Conservation (phyloP, 495 filamentous ascomycete species). For the Annulohypoxylon maeteangense region DNA sequence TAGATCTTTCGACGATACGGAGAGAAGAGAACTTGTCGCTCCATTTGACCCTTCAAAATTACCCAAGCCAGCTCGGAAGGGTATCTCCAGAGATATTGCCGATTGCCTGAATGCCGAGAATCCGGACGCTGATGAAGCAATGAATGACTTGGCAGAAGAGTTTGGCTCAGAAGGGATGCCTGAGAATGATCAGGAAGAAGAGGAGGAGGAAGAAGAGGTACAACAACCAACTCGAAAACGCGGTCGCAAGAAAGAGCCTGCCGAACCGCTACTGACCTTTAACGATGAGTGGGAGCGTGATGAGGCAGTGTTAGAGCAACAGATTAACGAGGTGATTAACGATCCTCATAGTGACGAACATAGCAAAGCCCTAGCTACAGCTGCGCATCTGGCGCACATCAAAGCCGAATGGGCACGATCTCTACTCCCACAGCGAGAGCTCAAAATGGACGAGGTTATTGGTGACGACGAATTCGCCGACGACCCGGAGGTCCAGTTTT, state of each 20-base stretch:
- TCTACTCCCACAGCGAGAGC: slow-evolving; percentile 35
- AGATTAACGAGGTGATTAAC: slow-evolving; percentile 61
- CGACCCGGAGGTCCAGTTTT: slow-evolving; percentile 83
- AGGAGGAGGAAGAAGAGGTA: slow-evolving; percentile 25
- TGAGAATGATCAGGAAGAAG: slow-evolving; percentile 13
- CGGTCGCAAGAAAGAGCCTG: slow-evolving; percentile 35
- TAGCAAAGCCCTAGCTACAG: slow-evolving; percentile 56
- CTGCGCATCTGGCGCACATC: slow-evolving; percentile 51
- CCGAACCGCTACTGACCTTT: slow-evolving; percentile 45
- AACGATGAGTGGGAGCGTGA: slow-evolving; percentile 61
- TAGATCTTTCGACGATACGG: slow-evolving; percentile 39
- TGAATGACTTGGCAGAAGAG: slow-evolving; percentile 45
- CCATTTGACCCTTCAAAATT: slow-evolving; percentile 44
- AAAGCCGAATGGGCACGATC: slow-evolving; percentile 49
- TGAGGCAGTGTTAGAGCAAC: slow-evolving; percentile 58
- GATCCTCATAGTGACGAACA: slow-evolving; percentile 60
- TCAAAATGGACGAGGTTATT: slow-evolving; percentile 66
- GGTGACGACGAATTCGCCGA: slow-evolving; percentile 82
- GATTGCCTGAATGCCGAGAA: slow-evolving; percentile 52
- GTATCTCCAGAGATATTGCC: slow-evolving; percentile 30
- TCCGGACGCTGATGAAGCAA: slow-evolving; percentile 44
- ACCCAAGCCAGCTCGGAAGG: slow-evolving; percentile 35
- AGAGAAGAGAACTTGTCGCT: slow-evolving; percentile 39
- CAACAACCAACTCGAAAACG: slow-evolving; percentile 34
- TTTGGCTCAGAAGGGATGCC: slow-evolving; percentile 31